Percentiles rank a stretch among this genome's conserved stretches.
These are phyloP conservation scores for Phylloporus sp. DNA, from an alignment of 768 basidiomycete genomes.

Conservation along the genomic window DNA sequence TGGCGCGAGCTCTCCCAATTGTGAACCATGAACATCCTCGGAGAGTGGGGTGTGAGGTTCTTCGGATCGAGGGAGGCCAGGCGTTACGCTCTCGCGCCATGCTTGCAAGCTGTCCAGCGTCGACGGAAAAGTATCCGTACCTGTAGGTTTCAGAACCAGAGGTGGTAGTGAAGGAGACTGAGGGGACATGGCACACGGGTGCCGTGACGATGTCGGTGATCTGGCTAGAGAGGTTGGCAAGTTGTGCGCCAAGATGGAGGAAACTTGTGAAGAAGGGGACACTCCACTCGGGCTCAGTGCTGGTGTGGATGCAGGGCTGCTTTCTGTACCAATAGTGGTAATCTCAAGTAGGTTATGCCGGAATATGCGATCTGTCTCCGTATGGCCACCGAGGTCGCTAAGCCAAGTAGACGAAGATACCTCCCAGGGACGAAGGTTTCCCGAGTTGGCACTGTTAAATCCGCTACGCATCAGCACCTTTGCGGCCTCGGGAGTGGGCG, in stretches of 20 bases:
- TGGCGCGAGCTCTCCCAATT: slow-evolving; percentile 4
- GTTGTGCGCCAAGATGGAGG: slow-evolving; percentile 12
- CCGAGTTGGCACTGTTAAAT: slow-evolving; percentile 6
- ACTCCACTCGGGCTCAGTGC: slow-evolving; percentile 20
- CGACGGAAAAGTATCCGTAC: slow-evolving; percentile 31
- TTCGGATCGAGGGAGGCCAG: slow-evolving; percentile 17
- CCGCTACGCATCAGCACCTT: slow-evolving; percentile 3
- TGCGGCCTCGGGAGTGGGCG: slow-evolving; percentile 7
- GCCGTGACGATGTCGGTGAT: slow-evolving; percentile 15
- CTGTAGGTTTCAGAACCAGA: slow-evolving; percentile 23
- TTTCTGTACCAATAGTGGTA: slow-evolving; percentile 12
- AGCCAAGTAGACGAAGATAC: slow-evolving; percentile 28
- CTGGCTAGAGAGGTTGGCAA: slow-evolving; percentile 11
- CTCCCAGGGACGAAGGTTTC: slow-evolving; percentile 19
- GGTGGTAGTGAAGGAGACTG: slow-evolving; percentile 11
- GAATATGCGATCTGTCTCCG: slow-evolving; percentile 31
- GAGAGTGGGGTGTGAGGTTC: slow-evolving; percentile 9
- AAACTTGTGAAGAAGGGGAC: slow-evolving; percentile 18
- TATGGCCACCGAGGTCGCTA: slow-evolving; percentile 29
- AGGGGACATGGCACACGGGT: slow-evolving; percentile 12
- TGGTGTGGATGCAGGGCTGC: slow-evolving; percentile 23
- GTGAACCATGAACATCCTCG: slow-evolving; percentile 10
- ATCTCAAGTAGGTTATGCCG: slow-evolving; percentile 18
- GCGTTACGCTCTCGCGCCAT: slow-evolving; percentile 25
- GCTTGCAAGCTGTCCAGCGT: slow-evolving; percentile 25